Conservation (phyloP, 768 basidiomycete species). For the Xerocomellus chrysenteron region DNA sequence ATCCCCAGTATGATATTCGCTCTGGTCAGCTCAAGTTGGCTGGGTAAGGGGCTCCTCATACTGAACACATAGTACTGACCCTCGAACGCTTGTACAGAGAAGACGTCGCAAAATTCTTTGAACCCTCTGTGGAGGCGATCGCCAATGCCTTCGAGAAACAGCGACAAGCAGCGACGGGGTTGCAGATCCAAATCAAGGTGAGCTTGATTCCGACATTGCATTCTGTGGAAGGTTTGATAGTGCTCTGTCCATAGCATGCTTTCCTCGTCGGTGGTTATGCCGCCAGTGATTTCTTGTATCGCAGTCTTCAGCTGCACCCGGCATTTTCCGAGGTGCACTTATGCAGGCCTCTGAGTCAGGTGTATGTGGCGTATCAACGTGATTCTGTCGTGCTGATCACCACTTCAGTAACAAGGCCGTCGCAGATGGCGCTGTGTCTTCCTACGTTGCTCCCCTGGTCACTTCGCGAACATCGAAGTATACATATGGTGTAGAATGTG, state of each 20-base stretch:
- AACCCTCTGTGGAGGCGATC: slow-evolving; percentile 39
- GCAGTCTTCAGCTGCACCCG: slow-evolving; percentile 34
- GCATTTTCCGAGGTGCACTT: slow-evolving; percentile 30
- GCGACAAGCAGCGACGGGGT: slow-evolving; percentile 10
- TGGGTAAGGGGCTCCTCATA: slow-evolving; percentile 27
- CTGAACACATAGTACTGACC: background rate
- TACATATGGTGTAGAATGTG: slow-evolving; percentile 38
- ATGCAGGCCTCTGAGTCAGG: slow-evolving; percentile 46
- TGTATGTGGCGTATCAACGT: slow-evolving; percentile 31
- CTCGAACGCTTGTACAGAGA: slow-evolving; percentile 22
- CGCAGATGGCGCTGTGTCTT: slow-evolving; percentile 5
- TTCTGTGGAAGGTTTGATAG: background rate
- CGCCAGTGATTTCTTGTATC: slow-evolving; percentile 45
- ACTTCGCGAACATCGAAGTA: slow-evolving; percentile 41
- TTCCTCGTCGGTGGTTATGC: slow-evolving; percentile 53
- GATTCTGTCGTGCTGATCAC: background rate
- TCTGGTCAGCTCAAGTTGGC: slow-evolving; percentile 37
- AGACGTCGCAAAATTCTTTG: slow-evolving; percentile 41
- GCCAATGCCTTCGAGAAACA: slow-evolving; percentile 34
- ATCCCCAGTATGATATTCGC: slow-evolving; percentile 32
- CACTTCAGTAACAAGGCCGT: slow-evolving; percentile 42
- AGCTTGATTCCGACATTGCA: no score
- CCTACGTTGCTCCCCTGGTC: slow-evolving; percentile 43
- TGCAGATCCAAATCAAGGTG: slow-evolving; percentile 29
- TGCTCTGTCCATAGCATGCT: slow-evolving; percentile 24